phyloP scores from a whole-genome alignment of 1,284 basidiomycete species.

The Papiliotrema flavescens region DNA sequence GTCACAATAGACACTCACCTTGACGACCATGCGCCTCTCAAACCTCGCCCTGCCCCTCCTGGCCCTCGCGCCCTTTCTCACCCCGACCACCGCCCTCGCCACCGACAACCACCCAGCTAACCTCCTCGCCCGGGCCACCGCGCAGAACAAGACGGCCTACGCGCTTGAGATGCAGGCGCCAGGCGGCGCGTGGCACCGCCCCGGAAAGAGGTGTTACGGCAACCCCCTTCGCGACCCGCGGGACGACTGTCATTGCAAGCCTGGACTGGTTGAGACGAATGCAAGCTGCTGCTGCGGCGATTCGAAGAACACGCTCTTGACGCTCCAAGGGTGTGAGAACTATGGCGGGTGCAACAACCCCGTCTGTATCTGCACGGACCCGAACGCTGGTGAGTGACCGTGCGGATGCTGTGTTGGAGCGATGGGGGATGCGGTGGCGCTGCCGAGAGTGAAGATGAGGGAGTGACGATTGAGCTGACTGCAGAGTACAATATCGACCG shows the following conservation, averaged over 20 bases:
- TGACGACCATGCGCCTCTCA: background rate
- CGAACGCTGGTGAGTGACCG: background rate
- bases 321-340: background rate
- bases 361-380: conserved; percentile 3
- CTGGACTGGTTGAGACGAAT: conserved; percentile 2
- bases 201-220: background rate
- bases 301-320: conserved; percentile 2
- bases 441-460: too few species aligned
- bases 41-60: background rate
- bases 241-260: conserved; percentile 6
- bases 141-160: background rate
- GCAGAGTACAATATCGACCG: background rate
- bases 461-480: too few species aligned
- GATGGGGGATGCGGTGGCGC: too few species aligned
- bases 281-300: conserved; percentile 9
- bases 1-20: background rate
- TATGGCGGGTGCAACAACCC: background rate
- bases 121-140: background rate
- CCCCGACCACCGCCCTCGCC: background rate
- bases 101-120: background rate
- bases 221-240: conserved; percentile 1
- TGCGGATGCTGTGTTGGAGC: too few species aligned
- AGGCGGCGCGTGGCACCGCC: too few species aligned
- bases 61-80: background rate
- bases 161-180: too few species aligned